A percentile compares a stretch with the other conserved stretches of the same genome.
These are phyloP conservation scores for Rhizophlyctis rosea DNA, from an alignment of 192 early-diverging fungal species.

Conservation along the genomic window DNA sequence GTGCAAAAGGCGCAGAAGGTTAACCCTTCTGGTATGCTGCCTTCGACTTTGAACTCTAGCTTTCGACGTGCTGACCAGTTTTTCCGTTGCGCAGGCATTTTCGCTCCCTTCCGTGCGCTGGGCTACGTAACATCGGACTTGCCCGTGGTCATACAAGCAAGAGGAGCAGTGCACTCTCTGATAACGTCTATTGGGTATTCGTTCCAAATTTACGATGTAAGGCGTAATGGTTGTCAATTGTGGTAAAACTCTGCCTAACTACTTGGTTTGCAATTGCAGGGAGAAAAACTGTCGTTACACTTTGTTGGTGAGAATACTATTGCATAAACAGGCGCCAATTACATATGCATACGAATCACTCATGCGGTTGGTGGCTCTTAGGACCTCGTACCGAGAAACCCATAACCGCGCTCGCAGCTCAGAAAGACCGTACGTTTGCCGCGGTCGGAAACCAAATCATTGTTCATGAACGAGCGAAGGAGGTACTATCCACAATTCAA, in stretches of 20 bases:
- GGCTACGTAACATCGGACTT: constrained; percentile 84
- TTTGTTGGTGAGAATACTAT: constrained; percentile 53
- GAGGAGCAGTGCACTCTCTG: constrained; percentile 72
- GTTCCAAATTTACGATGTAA: constrained; percentile 87
- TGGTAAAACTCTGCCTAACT: background rate
- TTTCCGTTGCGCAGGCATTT: constrained; percentile 3
- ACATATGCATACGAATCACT: constrained; percentile 1
- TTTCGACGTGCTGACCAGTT: too few species aligned
- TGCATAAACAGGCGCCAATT: constrained; percentile 1
- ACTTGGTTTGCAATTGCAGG: constrained; percentile 30
- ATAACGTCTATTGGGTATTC: constrained; percentile 85
- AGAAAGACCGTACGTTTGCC: constrained; percentile 70
- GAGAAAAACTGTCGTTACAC: constrained; percentile 71
- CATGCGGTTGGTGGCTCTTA: constrained; percentile 12
- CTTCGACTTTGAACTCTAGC: too few species aligned
- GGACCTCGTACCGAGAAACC: constrained; percentile 61
- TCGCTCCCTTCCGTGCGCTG: constrained; percentile 85
- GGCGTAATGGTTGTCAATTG: constrained; percentile 9
- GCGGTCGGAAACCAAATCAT: constrained; percentile 63
- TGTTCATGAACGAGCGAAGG: constrained; percentile 66
- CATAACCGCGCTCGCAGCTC: constrained; percentile 68
- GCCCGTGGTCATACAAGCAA: constrained; percentile 74
- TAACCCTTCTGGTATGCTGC: too few species aligned
- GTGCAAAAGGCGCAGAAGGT: too few species aligned
- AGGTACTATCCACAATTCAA: constrained; percentile 54